Conservation (phyloP, 2,329 filamentous ascomycete species). For the Epichloe hybrida region DNA sequence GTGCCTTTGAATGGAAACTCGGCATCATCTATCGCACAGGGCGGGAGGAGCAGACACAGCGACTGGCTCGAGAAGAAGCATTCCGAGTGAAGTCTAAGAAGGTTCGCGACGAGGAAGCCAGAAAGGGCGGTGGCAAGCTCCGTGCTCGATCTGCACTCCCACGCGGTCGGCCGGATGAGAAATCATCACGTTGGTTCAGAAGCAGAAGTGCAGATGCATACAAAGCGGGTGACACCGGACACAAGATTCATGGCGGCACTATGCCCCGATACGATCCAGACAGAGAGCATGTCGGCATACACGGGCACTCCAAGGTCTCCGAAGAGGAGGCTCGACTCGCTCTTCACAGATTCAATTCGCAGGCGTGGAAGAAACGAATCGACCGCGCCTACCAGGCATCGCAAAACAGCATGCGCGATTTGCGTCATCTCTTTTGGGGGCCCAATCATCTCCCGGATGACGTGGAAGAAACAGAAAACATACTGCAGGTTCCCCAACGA, state of each 20-base stretch:
- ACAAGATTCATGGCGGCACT: constrained; percentile 24
- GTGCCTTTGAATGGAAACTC: constrained; percentile 93
- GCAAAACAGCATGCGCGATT: constrained; percentile 60
- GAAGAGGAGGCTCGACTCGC: constrained; percentile 63
- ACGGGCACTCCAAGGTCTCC: constrained; percentile 56
- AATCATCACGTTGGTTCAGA: constrained; percentile 26
- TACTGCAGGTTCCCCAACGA: constrained; percentile 72
- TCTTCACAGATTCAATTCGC: constrained; percentile 68
- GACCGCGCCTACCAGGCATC: constrained; percentile 60
- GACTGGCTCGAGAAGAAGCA: constrained; percentile 78
- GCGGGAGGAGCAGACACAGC: constrained; percentile 76
- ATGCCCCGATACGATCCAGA: constrained; percentile 68
- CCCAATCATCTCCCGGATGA: constrained; percentile 70
- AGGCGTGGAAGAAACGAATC: constrained; percentile 86
- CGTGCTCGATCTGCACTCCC: constrained; percentile 41
- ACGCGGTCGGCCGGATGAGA: constrained; percentile 19
- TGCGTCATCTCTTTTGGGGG: constrained; percentile 66
- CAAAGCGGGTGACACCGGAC: constrained; percentile 17
- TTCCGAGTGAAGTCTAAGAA: constrained; percentile 80
- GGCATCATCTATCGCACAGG: constrained; percentile 88
- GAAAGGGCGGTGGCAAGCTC: constrained; percentile 36
- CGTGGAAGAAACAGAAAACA: constrained; percentile 66
- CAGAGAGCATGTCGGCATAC: constrained; percentile 49
- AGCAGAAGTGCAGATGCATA: constrained; percentile 43
- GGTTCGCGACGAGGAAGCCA: constrained; percentile 56